These are phyloP conservation scores for Massariosphaeria phaeospora DNA, from an alignment of 495 filamentous ascomycete species.

Conservation along the genomic window DNA sequence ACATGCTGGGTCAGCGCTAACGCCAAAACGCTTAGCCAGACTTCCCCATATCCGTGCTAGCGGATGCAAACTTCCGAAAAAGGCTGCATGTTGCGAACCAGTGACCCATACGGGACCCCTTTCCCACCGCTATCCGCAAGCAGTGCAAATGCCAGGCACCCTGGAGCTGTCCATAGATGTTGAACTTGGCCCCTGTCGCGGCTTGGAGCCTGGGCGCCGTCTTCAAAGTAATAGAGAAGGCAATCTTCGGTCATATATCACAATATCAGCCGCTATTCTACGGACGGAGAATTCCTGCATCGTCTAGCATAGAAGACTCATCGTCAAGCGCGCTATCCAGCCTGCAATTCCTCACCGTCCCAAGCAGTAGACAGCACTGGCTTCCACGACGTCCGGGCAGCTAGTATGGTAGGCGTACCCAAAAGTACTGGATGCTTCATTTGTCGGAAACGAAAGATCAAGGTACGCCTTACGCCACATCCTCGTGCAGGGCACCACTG, in stretches of 20 bases:
- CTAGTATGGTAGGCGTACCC: conserved; percentile 26
- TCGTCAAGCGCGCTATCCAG: background rate
- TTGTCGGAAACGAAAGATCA: conserved; percentile 24
- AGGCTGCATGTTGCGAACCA: conserved; percentile 17
- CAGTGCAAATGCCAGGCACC: too few relatives aligned
- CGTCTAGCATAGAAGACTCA: background rate
- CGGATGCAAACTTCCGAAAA: background rate
- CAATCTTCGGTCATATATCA: background rate
- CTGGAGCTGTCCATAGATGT: too few relatives aligned
- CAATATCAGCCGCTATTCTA: background rate
- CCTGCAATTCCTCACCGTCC: too few relatives aligned
- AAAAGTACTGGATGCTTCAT: conserved; percentile 27
- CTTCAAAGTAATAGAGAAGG: background rate
- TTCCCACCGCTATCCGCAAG: background rate
- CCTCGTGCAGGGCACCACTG: background rate
- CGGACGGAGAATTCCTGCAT: background rate
- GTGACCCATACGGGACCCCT: conserved; percentile 6
- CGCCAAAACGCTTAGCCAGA: too few relatives aligned
- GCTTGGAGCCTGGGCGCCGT: background rate
- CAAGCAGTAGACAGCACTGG: too few relatives aligned
- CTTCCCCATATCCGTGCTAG: background rate
- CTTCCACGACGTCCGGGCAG: too few relatives aligned
- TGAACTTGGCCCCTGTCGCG: too few relatives aligned
- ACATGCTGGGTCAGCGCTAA: too few relatives aligned
- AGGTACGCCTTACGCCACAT: conserved; percentile 4